Conservation (phyloP, 768 basidiomycete genomes). For the Gloeopeniophorella convolvens region DNA sequence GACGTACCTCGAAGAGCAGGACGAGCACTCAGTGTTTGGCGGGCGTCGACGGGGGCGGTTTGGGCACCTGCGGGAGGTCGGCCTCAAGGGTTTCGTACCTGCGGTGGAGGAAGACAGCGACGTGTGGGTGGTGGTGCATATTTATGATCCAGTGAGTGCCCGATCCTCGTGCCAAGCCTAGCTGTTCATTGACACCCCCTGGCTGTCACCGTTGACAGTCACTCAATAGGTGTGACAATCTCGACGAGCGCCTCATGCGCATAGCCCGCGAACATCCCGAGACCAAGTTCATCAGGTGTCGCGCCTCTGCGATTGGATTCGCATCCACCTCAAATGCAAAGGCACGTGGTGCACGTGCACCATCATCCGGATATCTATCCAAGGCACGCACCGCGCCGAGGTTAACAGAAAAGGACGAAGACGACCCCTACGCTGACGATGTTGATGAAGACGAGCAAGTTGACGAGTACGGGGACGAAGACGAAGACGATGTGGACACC, state of each 20-base stretch:
- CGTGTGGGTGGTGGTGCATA: slow-evolving; percentile 79
- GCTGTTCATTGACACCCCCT: background rate
- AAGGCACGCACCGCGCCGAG: slow-evolving; percentile 15
- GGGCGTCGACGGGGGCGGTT: slow-evolving; percentile 49
- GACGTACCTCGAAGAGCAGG: slow-evolving; percentile 74
- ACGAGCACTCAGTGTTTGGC: slow-evolving; percentile 32
- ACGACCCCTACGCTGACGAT: slow-evolving; percentile 42
- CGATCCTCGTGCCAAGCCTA: background rate
- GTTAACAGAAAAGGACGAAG: slow-evolving; percentile 33
- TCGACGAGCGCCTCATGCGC: slow-evolving; percentile 62
- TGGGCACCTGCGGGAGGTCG: slow-evolving; percentile 79
- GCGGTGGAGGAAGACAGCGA: slow-evolving; percentile 64
- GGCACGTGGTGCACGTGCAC: slow-evolving; percentile 9
- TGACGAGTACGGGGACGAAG: slow-evolving; percentile 33
- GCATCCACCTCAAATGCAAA: slow-evolving; percentile 34
- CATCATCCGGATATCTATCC: slow-evolving; percentile 11
- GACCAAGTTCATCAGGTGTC: slow-evolving; percentile 77
- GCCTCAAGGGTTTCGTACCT: slow-evolving; percentile 59
- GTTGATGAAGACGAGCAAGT: slow-evolving; percentile 30
- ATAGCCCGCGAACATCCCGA: slow-evolving; percentile 64
- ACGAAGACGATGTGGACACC: slow-evolving; percentile 63
- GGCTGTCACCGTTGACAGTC: slow-evolving; percentile 39
- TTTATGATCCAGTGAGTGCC: slow-evolving; percentile 68
- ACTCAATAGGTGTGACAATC: slow-evolving; percentile 61
- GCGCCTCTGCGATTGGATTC: slow-evolving; percentile 73